Evolutionary conservation across 306 rosid genomes (phyloP).

Genomic region (Citrullus mucosospermus): DNA sequence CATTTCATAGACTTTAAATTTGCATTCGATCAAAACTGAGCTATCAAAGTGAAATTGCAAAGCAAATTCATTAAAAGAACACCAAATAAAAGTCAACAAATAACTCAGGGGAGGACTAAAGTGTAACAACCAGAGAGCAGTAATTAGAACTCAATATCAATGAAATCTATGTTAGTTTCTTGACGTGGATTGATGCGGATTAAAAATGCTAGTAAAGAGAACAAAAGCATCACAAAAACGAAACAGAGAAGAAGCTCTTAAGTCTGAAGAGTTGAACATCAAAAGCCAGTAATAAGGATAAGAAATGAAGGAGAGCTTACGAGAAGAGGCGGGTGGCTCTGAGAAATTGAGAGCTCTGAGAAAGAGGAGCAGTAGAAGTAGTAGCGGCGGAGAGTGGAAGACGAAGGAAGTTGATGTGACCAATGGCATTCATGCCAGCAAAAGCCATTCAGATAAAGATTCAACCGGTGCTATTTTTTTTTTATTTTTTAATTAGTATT

Average conservation of each 20-base stretch:
- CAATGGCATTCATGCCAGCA: not conserved
- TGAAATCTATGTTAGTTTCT: not conserved
- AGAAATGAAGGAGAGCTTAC: not conserved
- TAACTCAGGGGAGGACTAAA: not conserved
- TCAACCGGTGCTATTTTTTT: not conserved
- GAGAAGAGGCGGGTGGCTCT: not conserved
- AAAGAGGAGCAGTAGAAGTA: not conserved
- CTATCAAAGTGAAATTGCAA: not conserved
- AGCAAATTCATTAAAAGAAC: not conserved
- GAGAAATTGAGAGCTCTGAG: not conserved
- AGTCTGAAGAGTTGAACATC: not conserved
- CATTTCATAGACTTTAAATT: not conserved
- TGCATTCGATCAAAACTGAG: not conserved
- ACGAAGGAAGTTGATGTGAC: slow-evolving; percentile 1
- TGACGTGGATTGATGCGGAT: not conserved
- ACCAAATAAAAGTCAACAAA: not conserved
- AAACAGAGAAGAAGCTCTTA: not conserved
- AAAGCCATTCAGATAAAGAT: slow-evolving; percentile 8
- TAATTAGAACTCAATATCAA: not conserved
- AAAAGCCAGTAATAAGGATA: not conserved
- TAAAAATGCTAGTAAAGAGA: not conserved
- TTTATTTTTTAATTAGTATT: not conserved
- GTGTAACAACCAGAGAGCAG: not conserved
- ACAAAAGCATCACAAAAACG: not conserved
- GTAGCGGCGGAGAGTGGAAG: slow-evolving; percentile 1